phyloP scores from a whole-genome alignment of 2,329 filamentous ascomycete species.

The Neocatenulostroma microsporum region DNA sequence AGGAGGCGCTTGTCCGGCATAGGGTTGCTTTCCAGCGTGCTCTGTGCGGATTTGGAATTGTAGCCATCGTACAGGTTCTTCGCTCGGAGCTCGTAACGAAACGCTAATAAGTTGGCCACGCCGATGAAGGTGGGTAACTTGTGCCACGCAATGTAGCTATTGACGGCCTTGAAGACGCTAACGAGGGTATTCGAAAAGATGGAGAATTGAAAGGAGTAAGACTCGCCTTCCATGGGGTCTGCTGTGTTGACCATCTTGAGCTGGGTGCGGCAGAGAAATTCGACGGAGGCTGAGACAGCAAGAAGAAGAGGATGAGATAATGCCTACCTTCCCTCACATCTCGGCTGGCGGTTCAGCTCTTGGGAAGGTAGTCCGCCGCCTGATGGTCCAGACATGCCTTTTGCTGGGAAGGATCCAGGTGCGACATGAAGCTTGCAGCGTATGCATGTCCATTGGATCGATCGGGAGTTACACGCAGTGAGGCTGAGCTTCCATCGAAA shows the following conservation, averaged over 20 bases:
- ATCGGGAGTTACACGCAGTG: no score
- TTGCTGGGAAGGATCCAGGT: no score
- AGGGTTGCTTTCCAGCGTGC: slow-evolving; percentile 25
- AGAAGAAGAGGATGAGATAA: no score
- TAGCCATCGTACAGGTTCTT: slow-evolving; percentile 42
- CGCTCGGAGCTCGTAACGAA: slow-evolving; percentile 37
- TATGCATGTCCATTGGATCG: no score
- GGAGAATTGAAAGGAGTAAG: slow-evolving; percentile 19
- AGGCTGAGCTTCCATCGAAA: no score
- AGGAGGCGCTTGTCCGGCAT: slow-evolving; percentile 29
- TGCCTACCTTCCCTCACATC: no score
- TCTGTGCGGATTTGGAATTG: slow-evolving; percentile 31
- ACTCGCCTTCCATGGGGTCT: slow-evolving; percentile 3
- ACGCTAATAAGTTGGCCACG: slow-evolving; percentile 35
- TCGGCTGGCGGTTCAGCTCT: no score
- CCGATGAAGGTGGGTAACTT: slow-evolving; percentile 36
- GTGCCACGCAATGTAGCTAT: slow-evolving; percentile 37
- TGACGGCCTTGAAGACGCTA: slow-evolving; percentile 32
- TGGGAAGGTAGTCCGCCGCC: no score
- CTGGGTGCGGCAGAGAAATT: not conserved
- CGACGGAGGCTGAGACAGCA: not conserved
- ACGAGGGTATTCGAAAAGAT: slow-evolving; percentile 27
- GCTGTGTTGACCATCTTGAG: slow-evolving; percentile 3
- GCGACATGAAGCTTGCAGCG: no score
- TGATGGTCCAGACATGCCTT: no score